Evolutionary conservation across 371 early-diverging fungal genomes (phyloP).

Genomic region (Lichtheimia hyalospora): DNA sequence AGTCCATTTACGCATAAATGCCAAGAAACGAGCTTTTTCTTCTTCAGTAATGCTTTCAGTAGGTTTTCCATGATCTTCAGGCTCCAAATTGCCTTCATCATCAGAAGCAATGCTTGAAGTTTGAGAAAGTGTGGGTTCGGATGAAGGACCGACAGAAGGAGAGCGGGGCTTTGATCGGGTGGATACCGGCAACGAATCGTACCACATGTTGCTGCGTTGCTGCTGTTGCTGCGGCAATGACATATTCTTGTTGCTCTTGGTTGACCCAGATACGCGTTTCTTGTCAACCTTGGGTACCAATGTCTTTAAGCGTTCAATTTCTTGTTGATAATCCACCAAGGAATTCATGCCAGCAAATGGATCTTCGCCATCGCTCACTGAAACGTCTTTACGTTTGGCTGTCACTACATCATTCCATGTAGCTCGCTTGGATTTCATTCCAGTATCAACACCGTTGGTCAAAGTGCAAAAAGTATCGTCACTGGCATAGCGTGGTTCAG

Average conservation of each 20-base stretch:
- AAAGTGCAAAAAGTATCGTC: background rate
- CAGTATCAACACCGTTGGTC: background rate
- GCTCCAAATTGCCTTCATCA: background rate
- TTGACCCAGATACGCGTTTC: background rate
- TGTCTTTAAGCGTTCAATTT: constrained; percentile 49
- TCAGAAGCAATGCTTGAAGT: background rate
- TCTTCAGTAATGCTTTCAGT: constrained; percentile 32
- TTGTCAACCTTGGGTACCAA: constrained; percentile 40
- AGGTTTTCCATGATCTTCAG: background rate
- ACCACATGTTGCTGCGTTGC: background rate
- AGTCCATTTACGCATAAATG: constrained; percentile 49
- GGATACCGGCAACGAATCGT: background rate
- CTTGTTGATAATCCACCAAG: constrained; percentile 40
- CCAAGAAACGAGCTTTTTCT: constrained; percentile 45
- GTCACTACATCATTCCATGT: background rate
- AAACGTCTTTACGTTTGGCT: background rate
- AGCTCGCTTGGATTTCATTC: background rate
- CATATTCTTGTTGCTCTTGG: background rate
- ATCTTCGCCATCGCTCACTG: constrained; percentile 14
- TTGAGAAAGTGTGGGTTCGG: background rate
- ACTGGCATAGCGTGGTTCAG: background rate
- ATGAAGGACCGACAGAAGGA: background rate
- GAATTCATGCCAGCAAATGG: constrained; percentile 55
- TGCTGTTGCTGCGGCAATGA: background rate
- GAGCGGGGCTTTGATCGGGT: constrained; percentile 1